phyloP scores from a whole-genome alignment of 2,329 filamentous ascomycete species.

The Reticulascus tulasneorum region DNA sequence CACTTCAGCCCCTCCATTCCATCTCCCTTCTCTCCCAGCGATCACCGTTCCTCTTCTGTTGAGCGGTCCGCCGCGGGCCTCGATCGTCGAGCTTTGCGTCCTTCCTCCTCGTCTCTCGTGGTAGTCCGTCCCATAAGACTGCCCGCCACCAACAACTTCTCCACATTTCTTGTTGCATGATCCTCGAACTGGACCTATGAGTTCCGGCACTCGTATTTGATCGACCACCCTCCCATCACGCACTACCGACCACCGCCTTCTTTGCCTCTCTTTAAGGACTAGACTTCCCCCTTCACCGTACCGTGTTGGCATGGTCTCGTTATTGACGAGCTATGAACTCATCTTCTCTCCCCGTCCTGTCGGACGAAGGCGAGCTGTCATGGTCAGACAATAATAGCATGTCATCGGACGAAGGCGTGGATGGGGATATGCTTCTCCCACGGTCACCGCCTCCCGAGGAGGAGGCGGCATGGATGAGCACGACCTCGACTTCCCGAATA shows the following conservation, averaged over 20 bases:
- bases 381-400: slow-evolving; percentile 45
- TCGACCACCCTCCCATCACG: slow-evolving; percentile 2
- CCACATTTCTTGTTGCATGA: slow-evolving; percentile 4
- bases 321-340: slow-evolving; percentile 45
- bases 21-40: slow-evolving; percentile 6
- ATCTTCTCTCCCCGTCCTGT: slow-evolving; percentile 32
- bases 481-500: slow-evolving; percentile 24
- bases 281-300: slow-evolving; percentile 1
- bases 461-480: slow-evolving; percentile 20
- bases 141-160: background rate
- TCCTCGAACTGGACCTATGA: slow-evolving; percentile 1
- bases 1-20: slow-evolving; percentile 13
- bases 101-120: background rate
- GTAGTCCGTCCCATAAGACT: background rate
- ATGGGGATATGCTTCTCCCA: slow-evolving; percentile 22
- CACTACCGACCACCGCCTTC: background rate
- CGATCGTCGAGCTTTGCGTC: slow-evolving; percentile 4
- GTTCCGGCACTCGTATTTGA: slow-evolving; percentile 8
- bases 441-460: slow-evolving; percentile 32
- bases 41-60: slow-evolving; percentile 10
- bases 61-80: slow-evolving; percentile 3
- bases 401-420: slow-evolving; percentile 38
- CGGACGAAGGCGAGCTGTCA: slow-evolving; percentile 36
- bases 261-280: background rate
- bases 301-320: slow-evolving; percentile 35